phyloP scores from a whole-genome alignment of 371 early-diverging fungal genomes.

The Actinomortierella wolfii region DNA sequence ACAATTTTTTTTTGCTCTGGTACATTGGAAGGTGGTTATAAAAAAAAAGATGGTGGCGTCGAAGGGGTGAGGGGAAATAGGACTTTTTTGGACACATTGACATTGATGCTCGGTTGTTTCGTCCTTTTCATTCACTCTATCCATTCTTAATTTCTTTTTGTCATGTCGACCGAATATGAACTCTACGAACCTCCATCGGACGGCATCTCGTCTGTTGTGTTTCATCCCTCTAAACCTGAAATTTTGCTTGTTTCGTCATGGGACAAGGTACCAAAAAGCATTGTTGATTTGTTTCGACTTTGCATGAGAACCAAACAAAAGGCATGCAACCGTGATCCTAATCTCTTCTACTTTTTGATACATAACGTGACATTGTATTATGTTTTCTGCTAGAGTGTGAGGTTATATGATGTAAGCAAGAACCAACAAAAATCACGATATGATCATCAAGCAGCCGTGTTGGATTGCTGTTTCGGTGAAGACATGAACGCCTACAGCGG shows the following conservation, averaged over 20 bases:
- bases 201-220: conserved; percentile 79
- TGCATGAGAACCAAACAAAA: neutral
- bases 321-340: neutral
- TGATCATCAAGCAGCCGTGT: conserved; percentile 69
- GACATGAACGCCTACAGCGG: conserved; percentile 63
- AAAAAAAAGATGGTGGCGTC: too few relatives aligned
- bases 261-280: conserved; percentile 71
- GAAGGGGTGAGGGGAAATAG: too few relatives aligned
- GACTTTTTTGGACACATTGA: too few relatives aligned
- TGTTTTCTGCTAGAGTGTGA: conserved; percentile 61
- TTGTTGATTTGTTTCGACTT: neutral
- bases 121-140: too few relatives aligned
- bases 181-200: conserved; percentile 85
- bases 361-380: neutral
- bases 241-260: conserved; percentile 83
- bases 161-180: conserved; percentile 60
- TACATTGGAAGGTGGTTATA: too few relatives aligned
- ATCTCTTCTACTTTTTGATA: neutral
- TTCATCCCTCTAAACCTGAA: conserved; percentile 65
- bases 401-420: conserved; percentile 76
- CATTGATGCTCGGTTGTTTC: too few relatives aligned
- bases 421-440: conserved; percentile 62
- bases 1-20: too few relatives aligned
- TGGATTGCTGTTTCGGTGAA: conserved; percentile 76
- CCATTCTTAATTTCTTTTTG: too few relatives aligned